Evolutionary conservation across 139 green algal species (phyloP), one percentile per base, ranked within the genome.

Genomic region (Chlamydomonas incerta): DNA sequence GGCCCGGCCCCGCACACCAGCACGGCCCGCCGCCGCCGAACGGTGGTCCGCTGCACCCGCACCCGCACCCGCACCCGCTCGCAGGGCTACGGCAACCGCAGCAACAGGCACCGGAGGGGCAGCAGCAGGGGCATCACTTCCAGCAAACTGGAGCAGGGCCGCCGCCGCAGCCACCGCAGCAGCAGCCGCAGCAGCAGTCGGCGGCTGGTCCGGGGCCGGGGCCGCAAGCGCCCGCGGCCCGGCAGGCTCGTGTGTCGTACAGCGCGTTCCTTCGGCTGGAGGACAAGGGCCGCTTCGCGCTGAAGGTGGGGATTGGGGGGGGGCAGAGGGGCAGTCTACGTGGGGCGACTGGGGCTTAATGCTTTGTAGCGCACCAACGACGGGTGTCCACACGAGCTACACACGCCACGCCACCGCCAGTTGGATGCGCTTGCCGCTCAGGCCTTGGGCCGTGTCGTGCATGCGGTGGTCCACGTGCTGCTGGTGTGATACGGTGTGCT

Each of bases 231-330:
- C 35, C 28, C 18, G 17, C 75, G 6, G 60, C 41, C 28, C 15
- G 5, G 14, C 13, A 6, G 15, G 57, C 20, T 11, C n/a, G 37
- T 5, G 29, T 74, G 20, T 47, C 62, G 0, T 65, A 62, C 63
- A 34, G 37, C 24, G 76, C 37, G 0, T 34, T 21, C 10, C 5
- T 81, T 17, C 6, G n/a, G 20, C 74, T 81, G 23, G 74, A 81
- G 74, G 74, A 81, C 20, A 57, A 41, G 33, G 69, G 34, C 34
- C 55, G 57, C 5, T 70, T 81, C 34, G 57, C 14, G 17, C 33
- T 81, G 1, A 68, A 55, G 74, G 74, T 81, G 74, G 1, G 69
- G n/a, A n/a, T n/a, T n/a, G n/a, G n/a, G n/a, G n/a, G n/a, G n/a
- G n/a, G n/a, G n/a, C n/a, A n/a, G n/a, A n/a, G n/a, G n/a, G n/a